Evolutionary conservation across 176 grass and related monocot genomes (phyloP).

Genomic region (Dactylis glomerata): DNA sequence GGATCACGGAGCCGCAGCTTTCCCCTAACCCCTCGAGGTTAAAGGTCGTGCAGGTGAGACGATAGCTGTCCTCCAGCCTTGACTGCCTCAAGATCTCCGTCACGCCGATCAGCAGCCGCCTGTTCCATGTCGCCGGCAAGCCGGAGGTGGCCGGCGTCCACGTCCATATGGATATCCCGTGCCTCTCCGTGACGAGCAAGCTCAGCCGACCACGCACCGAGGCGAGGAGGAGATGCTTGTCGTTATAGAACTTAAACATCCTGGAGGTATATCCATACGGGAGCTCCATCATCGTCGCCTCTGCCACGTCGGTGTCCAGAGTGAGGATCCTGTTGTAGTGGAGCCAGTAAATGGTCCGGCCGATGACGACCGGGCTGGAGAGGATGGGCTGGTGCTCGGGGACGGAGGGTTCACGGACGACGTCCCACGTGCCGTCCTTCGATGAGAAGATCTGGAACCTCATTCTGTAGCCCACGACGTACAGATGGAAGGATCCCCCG

Average conservation of each 20-base stretch:
- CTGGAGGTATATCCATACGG: not conserved
- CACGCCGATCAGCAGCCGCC: not conserved
- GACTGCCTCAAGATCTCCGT: not conserved
- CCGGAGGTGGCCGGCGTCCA: not conserved
- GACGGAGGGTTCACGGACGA: not conserved
- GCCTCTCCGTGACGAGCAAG: not conserved
- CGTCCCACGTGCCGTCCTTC: not conserved
- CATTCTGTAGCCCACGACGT: not conserved
- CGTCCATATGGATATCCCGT: not conserved
- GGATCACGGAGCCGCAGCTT: not conserved
- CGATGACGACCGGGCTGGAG: not conserved
- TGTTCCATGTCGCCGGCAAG: not conserved
- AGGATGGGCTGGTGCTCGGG: not conserved
- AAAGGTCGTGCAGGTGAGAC: not conserved
- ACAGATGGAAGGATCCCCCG: not conserved
- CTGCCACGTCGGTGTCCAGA: not conserved
- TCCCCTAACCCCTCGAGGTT: not conserved
- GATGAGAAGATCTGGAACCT: not conserved
- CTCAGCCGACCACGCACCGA: not conserved
- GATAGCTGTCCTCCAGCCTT: not conserved
- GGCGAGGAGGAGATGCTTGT: not conserved
- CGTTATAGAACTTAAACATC: not conserved
- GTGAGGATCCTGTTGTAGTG: not conserved
- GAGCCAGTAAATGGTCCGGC: not conserved
- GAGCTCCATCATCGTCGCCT: not conserved